These are phyloP conservation scores for Leccinum ochraceum DNA, from an alignment of 768 basidiomycete genomes.

Conservation along the genomic window DNA sequence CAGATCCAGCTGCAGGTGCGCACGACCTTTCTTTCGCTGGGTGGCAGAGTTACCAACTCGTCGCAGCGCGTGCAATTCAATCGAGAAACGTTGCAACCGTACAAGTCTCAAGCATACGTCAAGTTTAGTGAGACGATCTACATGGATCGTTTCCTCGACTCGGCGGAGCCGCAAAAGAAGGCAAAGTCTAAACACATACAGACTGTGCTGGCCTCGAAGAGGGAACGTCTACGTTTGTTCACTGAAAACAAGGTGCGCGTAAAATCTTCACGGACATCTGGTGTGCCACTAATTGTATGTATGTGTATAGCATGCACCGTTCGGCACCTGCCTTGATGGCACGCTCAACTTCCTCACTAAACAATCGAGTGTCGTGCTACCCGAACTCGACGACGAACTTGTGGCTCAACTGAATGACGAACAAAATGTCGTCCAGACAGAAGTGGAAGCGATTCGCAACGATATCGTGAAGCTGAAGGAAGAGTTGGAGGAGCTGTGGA, in stretches of 20 bases:
- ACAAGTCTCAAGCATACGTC: constrained; percentile 96
- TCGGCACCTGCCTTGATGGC: constrained; percentile 52
- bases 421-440: constrained; percentile 47
- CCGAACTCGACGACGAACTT: constrained; percentile 64
- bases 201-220: constrained; percentile 56
- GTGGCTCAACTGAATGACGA: constrained; percentile 54
- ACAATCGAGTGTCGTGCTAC: constrained; percentile 43
- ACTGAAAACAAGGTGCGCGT: constrained; percentile 67
- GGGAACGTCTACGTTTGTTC: constrained; percentile 68
- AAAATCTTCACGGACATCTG: neutral
- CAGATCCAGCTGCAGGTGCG: constrained; percentile 94
- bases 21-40: constrained; percentile 17
- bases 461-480: constrained; percentile 57
- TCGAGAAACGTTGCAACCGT: constrained; percentile 84
- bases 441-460: constrained; percentile 57
- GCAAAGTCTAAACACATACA: constrained; percentile 71
- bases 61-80: constrained; percentile 90
- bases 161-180: constrained; percentile 70
- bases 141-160: constrained; percentile 91
- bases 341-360: constrained; percentile 59
- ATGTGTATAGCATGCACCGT: constrained; percentile 61
- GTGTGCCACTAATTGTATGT: neutral
- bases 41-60: constrained; percentile 8
- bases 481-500: constrained; percentile 76
- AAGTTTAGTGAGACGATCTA: constrained; percentile 84